phyloP scores from a whole-genome alignment of 176 grass and related monocot genomes.

The Panicum miliaceum region DNA sequence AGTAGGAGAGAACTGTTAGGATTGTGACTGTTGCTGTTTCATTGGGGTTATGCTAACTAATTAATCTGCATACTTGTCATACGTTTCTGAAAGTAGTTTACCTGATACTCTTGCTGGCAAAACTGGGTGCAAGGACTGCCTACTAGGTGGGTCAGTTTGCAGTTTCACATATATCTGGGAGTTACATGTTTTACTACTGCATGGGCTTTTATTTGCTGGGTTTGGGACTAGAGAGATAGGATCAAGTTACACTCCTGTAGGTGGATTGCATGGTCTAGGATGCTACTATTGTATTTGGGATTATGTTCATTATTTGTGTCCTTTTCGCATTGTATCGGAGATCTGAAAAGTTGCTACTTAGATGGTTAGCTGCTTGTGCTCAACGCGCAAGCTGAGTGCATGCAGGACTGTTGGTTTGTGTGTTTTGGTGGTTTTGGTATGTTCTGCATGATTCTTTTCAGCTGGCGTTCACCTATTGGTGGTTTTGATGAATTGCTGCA shows the following conservation, averaged over 20 bases:
- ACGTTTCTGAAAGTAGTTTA: neutral
- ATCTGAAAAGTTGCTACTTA: conserved; percentile 19
- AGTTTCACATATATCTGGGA: neutral
- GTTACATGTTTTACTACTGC: neutral
- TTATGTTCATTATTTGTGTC: conserved; percentile 3
- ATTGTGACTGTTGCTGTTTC: conserved; percentile 27
- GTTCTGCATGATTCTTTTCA: conserved; percentile 1
- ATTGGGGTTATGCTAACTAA: neutral
- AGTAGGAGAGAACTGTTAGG: neutral
- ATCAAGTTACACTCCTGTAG: neutral
- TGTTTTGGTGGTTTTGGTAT: neutral
- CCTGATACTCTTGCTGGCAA: neutral
- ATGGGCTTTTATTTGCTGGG: conserved; percentile 18
- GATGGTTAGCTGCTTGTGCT: conserved; percentile 1
- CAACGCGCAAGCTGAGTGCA: neutral
- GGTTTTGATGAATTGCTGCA: neutral
- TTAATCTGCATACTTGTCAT: neutral
- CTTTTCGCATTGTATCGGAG: neutral
- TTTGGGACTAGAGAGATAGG: conserved; percentile 46
- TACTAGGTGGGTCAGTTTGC: neutral
- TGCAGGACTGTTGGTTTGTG: neutral
- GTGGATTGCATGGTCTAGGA: conserved; percentile 5
- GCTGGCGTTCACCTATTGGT: neutral
- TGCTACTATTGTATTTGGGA: neutral
- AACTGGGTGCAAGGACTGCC: neutral